A percentile compares a stretch with the other conserved stretches of the same genome.
Conservation (phyloP, 495 filamentous ascomycete species). For the Penicillium crystallinum region DNA sequence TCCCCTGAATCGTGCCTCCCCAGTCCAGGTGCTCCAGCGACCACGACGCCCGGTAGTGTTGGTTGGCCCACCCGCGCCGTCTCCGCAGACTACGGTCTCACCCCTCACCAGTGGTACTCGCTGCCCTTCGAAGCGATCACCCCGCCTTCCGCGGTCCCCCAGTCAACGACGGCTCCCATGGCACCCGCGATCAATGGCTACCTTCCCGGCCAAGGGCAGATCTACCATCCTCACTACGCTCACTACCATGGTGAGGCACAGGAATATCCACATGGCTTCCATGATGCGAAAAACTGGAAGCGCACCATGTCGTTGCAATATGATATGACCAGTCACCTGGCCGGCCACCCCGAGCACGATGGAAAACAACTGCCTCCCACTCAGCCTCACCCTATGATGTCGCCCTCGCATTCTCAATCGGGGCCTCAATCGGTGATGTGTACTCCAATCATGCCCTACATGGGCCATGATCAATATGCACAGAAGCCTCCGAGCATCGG, state of each 20-base stretch:
- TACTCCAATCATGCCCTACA: slow-evolving; percentile 29
- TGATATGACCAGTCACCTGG: slow-evolving; percentile 19
- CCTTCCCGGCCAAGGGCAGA: slow-evolving; percentile 10
- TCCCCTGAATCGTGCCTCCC: slow-evolving; percentile 24
- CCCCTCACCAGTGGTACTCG: slow-evolving; percentile 29
- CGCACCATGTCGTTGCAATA: slow-evolving; percentile 31
- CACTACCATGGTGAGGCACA: slow-evolving; percentile 12
- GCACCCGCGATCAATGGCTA: slow-evolving; percentile 19
- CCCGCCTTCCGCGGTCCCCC: slow-evolving; percentile 23
- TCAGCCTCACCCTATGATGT: slow-evolving; percentile 13
- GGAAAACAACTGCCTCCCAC: slow-evolving; percentile 15
- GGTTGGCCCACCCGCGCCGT: slow-evolving; percentile 18
- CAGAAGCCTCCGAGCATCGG: slow-evolving; percentile 24
- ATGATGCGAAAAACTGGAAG: slow-evolving; percentile 30
- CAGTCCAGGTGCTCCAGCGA: slow-evolving; percentile 14
- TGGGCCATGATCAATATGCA: slow-evolving; percentile 18
- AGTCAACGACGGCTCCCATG: slow-evolving; percentile 23
- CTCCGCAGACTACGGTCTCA: slow-evolving; percentile 23
- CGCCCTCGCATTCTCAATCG: slow-evolving; percentile 19
- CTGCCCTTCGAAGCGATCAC: slow-evolving; percentile 30
- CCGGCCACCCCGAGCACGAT: slow-evolving; percentile 19
- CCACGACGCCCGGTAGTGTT: slow-evolving; percentile 11
- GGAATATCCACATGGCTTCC: slow-evolving; percentile 20
- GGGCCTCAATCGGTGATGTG: slow-evolving; percentile 30
- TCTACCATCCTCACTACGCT: slow-evolving; percentile 19